Conservation (phyloP, 768 basidiomycete genomes). For the Podaxis sp. region DNA sequence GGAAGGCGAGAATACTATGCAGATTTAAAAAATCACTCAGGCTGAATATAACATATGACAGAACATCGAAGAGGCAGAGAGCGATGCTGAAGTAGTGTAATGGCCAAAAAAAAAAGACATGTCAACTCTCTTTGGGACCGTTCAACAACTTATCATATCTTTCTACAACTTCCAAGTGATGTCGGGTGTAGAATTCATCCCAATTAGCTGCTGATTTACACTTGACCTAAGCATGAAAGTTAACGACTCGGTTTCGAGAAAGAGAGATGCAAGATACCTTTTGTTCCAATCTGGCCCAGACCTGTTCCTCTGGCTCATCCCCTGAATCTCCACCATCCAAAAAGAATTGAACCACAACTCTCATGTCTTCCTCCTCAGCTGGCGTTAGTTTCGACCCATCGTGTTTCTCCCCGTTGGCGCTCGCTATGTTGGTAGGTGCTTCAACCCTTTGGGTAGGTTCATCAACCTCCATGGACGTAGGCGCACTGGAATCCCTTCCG, state of each 20-base stretch:
- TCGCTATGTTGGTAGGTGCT: background rate
- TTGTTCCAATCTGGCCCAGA: conserved; percentile 50
- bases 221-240: conserved; percentile 28
- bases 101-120: background rate
- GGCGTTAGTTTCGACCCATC: background rate
- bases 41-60: background rate
- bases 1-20: background rate
- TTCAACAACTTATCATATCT: conserved; percentile 35
- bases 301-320: conserved; percentile 37
- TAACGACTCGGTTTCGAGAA: background rate
- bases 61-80: background rate
- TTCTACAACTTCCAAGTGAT: conserved; percentile 39
- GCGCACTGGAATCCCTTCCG: conserved; percentile 13
- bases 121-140: background rate
- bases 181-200: conserved; percentile 51
- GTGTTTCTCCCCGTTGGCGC: background rate
- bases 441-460: background rate
- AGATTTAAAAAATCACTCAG: background rate
- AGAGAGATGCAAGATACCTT: conserved; percentile 36
- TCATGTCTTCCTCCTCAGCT: conserved; percentile 43
- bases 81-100: background rate
- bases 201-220: conserved; percentile 45
- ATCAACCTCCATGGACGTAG: background rate
- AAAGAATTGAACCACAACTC: conserved; percentile 55
- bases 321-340: conserved; percentile 46